Evolutionary conservation across 768 basidiomycete genomes (phyloP), one percentile per base, ranked within the genome.

Genomic region (Tylopilus plumbeoviolaceoides): DNA sequence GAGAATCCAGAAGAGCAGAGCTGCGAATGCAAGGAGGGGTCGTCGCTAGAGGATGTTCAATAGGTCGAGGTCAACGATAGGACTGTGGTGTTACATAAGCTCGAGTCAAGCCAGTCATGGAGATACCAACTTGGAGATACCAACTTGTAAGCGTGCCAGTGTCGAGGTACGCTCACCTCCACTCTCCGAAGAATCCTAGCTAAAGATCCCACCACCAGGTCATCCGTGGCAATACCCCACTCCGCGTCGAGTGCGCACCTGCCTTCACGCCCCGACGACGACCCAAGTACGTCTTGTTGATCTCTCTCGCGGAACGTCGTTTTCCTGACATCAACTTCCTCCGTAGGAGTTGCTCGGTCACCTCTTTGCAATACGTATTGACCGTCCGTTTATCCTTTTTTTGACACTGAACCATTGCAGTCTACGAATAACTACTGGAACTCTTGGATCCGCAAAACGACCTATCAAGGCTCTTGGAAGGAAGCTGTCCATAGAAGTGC

Each of bases 401-500:
- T 20, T 41, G 46, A 5, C 20, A 25, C 51, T 57, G 38, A 45
- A 14, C 18, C 47, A 23, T 31, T 51, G 12, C 73, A 77, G 81
- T 78, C 82, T 5, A 95, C 95, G 4, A 84, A 84, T 56, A 70
- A 70, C 23, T 97, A 89, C 67, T 98, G 94, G 94, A 84, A 83
- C 56, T 73, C 81, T 20, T 98, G 95, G 95, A 86, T 97, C 60
- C 77, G 82, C n/a, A 80, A 82, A 58, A 91, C 89, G 30, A 92
- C 88, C 0, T 99, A 99, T 70, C 79, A 79, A 14, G 97, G 95
- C 0, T 82, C 91, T 15, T 99, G 97, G 97, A 88, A 95, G 61
- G 97, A 99, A 68, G 85, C 89, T 2, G 94, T 98, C 5, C 83
- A 92, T 63, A 82, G 95, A 21, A 93, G 91, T 52, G 95, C 93